Evolutionary conservation across 176 grass and related monocot species (phyloP), one percentile per base, ranked within the genome.

Genomic region (Ananas comosus): DNA sequence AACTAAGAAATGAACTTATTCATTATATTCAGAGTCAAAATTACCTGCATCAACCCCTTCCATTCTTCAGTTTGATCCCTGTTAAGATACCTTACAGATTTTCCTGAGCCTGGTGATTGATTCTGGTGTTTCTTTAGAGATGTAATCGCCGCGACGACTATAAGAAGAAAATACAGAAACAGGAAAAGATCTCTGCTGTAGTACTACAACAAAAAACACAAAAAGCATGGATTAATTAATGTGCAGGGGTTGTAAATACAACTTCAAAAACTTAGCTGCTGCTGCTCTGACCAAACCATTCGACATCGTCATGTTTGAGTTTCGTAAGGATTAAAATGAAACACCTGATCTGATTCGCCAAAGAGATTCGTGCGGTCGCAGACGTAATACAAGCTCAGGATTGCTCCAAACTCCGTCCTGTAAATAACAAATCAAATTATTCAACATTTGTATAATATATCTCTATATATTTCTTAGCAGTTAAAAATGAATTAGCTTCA

Each of bases 291-390:
- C 2, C 25, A 27, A 27, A 27, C 1, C 2, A 27, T 27, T 27
- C 25, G 25, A 27, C 25, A 27, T 27, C 25, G 2, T 27, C 25
- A 2, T 2, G 25, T 27, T 27, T 4, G 53, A 58, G 6, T n/a
- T 17, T 17, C 53, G 2, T 27, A 58, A 58, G 10, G 13, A 58
- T 17, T 58, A 58, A 18, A 9, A 58, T 27, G 25, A 0, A 76
- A 63, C 66, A 96, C 92, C 88, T 96, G 91, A 73, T 80, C 77
- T 72, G 75, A 84, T 69, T 91, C 82, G 53, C 71, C 72, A 87
- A 96, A 86, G 71, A 96, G 69, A 70, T 96, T 76, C 74, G 92
- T 96, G 22, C 92, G 86, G 63, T 96, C 92, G 50, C 92, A 96
- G 53, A 89, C 70, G 70, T 96, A 96, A 67, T 85, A 96, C 49